Evolutionary conservation across 179 eudicot species (phyloP).

Genomic region (Dionaea muscipula): DNA sequence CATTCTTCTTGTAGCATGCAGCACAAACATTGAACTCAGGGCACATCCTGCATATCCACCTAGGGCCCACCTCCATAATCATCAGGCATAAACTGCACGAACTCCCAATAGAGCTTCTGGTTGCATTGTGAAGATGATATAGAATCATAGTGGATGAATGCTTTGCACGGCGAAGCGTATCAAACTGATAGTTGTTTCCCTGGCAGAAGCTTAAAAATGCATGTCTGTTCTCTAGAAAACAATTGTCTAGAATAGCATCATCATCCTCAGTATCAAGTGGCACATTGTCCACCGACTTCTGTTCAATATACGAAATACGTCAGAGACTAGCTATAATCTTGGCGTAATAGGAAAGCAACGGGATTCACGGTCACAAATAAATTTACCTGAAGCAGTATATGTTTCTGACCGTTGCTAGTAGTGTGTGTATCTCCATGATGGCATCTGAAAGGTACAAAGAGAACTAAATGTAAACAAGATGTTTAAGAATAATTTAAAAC

Average conservation of each 20-base stretch:
- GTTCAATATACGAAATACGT: constrained; percentile 10
- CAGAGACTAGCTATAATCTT: too few species aligned
- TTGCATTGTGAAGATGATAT: constrained; percentile 47
- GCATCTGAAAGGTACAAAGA: constrained; percentile 36
- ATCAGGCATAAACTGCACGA: constrained; percentile 38
- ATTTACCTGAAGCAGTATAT: constrained; percentile 46
- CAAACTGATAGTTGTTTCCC: constrained; percentile 64
- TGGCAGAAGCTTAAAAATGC: constrained; percentile 63
- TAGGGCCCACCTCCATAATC: constrained; percentile 19
- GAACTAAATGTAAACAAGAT: not conserved
- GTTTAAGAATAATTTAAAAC: too few species aligned
- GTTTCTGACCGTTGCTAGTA: constrained; percentile 42
- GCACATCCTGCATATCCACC: constrained; percentile 51
- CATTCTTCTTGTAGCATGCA: constrained; percentile 36
- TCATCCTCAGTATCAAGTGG: constrained; percentile 56
- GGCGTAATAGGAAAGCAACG: too few species aligned
- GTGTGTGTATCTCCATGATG: constrained; percentile 31
- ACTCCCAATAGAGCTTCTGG: constrained; percentile 11
- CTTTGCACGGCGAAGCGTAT: constrained; percentile 73
- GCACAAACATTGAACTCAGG: constrained; percentile 37
- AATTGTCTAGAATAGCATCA: constrained; percentile 41
- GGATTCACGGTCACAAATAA: not conserved
- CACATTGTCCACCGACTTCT: constrained; percentile 42
- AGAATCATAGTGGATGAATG: constrained; percentile 87
- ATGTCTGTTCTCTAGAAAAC: constrained; percentile 49